phyloP scores from a whole-genome alignment of 164 flowering plant species.

The Saururus chinensis region DNA sequence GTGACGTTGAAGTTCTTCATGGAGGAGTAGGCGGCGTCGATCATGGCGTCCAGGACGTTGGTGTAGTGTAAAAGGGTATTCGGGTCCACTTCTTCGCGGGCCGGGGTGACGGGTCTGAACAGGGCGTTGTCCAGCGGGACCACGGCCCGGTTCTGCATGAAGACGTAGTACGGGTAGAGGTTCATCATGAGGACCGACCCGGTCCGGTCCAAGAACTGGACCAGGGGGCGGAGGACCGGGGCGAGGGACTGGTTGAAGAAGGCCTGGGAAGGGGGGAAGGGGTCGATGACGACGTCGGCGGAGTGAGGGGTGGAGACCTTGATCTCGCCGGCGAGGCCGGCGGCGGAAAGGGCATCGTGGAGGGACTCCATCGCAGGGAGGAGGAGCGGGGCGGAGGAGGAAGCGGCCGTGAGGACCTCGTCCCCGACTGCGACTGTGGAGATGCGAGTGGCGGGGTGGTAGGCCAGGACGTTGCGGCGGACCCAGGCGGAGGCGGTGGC shows the following conservation, averaged over 20 bases:
- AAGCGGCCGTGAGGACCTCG: slow-evolving; percentile 70
- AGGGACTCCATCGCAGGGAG: slow-evolving; percentile 82
- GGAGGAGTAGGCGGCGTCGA: slow-evolving; percentile 75
- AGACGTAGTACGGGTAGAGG: slow-evolving; percentile 89
- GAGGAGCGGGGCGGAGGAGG: slow-evolving; percentile 69
- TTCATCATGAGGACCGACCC: slow-evolving; percentile 87
- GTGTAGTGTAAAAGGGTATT: slow-evolving; percentile 91
- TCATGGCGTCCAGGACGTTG: slow-evolving; percentile 87
- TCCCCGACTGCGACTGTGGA: slow-evolving; percentile 79
- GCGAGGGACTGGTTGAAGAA: slow-evolving; percentile 67
- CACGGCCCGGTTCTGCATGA: slow-evolving; percentile 89
- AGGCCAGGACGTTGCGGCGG: slow-evolving; percentile 55
- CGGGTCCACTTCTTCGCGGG: slow-evolving; percentile 93
- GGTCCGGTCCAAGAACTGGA: slow-evolving; percentile 60
- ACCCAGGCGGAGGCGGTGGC: slow-evolving; percentile 87
- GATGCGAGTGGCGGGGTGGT: slow-evolving; percentile 68
- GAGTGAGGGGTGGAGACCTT: slow-evolving; percentile 86
- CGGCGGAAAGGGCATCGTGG: slow-evolving; percentile 59
- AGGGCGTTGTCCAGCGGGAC: slow-evolving; percentile 79
- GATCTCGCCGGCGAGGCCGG: slow-evolving; percentile 55
- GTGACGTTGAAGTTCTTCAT: slow-evolving; percentile 78
- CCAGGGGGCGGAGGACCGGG: slow-evolving; percentile 40
- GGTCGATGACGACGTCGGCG: slow-evolving; percentile 66
- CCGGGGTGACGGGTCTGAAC: slow-evolving; percentile 73
- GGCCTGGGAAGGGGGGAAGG: slow-evolving; percentile 96